phyloP scores from a whole-genome alignment of 306 rosid species.

The Amphicarpaea edgeworthii region DNA sequence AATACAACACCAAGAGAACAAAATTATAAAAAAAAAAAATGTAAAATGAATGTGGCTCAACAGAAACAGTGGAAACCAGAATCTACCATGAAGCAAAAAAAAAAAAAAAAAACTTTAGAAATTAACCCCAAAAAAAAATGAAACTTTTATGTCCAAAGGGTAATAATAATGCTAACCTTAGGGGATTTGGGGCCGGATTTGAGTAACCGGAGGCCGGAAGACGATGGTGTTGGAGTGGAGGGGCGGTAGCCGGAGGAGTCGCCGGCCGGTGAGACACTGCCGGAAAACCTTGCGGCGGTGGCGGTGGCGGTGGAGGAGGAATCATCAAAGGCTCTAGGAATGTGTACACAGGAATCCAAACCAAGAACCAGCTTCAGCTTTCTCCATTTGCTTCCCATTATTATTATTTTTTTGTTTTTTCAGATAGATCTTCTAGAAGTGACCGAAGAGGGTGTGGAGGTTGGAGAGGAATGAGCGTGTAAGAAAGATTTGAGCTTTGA shows the following conservation, averaged over 20 bases:
- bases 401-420: background rate
- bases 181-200: constrained; percentile 73
- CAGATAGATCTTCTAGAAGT: constrained; percentile 46
- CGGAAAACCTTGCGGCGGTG: constrained; percentile 50
- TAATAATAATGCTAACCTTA: constrained; percentile 59
- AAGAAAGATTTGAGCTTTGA: constrained; percentile 33
- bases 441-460: constrained; percentile 32
- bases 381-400: constrained; percentile 89
- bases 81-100: constrained; percentile 57
- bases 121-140: background rate
- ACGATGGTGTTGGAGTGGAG: constrained; percentile 69
- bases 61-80: constrained; percentile 41
- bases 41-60: constrained; percentile 9
- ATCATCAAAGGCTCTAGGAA: constrained; percentile 67
- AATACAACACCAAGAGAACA: background rate
- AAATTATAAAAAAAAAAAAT: background rate
- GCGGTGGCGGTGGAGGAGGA: constrained; percentile 44
- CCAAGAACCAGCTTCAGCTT: constrained; percentile 86
- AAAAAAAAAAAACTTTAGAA: constrained; percentile 30
- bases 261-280: constrained; percentile 43
- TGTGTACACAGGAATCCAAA: constrained; percentile 64
- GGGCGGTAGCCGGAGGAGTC: constrained; percentile 52
- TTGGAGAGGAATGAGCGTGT: constrained; percentile 35
- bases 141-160: constrained; percentile 31
- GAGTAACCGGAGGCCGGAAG: constrained; percentile 68